These are phyloP conservation scores for Metschnikowia orientalis DNA, from an alignment of 805 yeast species.

Conservation along the genomic window DNA sequence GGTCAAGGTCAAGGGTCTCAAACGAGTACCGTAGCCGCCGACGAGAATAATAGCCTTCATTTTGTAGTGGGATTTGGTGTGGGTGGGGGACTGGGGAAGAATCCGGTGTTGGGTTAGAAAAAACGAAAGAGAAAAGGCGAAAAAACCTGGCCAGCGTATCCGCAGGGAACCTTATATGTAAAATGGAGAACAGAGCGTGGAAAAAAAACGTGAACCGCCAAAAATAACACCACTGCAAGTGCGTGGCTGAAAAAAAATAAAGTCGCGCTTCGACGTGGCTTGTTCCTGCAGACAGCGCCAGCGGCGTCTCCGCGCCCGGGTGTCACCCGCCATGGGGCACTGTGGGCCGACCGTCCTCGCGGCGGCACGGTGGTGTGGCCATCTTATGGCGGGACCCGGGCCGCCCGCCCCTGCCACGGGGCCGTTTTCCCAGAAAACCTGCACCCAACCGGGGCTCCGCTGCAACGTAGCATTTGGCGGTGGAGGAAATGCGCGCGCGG, in stretches of 20 bases:
- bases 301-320: neutral
- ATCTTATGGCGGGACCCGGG: too few species aligned
- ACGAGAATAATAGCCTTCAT: slow-evolving; percentile 98
- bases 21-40: slow-evolving; percentile 99
- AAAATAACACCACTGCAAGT: slow-evolving; percentile 10
- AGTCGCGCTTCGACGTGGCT: slow-evolving; percentile 7
- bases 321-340: too few species aligned
- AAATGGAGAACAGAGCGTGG: neutral
- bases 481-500: too few species aligned
- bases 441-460: too few species aligned
- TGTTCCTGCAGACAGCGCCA: slow-evolving; percentile 4
- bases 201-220: slow-evolving; percentile 7
- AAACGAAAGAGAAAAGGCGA: slow-evolving; percentile 2
- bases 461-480: too few species aligned
- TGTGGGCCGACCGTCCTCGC: too few species aligned
- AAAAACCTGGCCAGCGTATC: neutral
- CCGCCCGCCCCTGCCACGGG: too few species aligned
- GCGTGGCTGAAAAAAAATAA: slow-evolving; percentile 12
- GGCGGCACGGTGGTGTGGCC: too few species aligned
- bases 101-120: slow-evolving; percentile 12
- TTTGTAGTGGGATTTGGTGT: slow-evolving; percentile 11
- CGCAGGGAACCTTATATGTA: slow-evolving; percentile 10
- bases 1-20: slow-evolving; percentile 95
- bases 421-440: too few species aligned
- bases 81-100: slow-evolving; percentile 2